Base-by-base conservation (phyloP, 805 yeast species). In the Nakazawaea holstii region DNA sequence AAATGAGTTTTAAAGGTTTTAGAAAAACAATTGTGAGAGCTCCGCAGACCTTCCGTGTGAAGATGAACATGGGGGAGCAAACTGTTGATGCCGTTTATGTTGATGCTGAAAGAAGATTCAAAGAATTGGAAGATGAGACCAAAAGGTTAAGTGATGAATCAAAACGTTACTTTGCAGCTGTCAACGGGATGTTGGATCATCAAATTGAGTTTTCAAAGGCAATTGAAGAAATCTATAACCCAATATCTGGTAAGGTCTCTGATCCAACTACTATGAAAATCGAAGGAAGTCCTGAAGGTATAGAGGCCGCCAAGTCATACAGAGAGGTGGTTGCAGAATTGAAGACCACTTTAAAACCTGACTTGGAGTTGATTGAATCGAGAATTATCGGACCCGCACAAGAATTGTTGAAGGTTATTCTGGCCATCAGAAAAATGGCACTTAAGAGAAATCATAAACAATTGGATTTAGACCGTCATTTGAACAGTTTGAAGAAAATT, bases 271-370 rank as follows among this genome's bases (percentile, higher is more conserved):
- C 94, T 7, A 66, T 88, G 2, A 77, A 80, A 41, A 91, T 91
- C 0, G 99, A 94, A 62, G 97, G 95, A 56, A 91, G 91, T 60
- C 97, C 97, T 3, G 95, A 94, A 45, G 99, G 98, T 56, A 89
- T 94, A 55, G 82, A 86, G 59, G 99, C 99, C 1, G 80, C 95
- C 58, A 96, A 87, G 60, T 95, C 86, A 62, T 94, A 91, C 67
- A 75, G 95, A 49, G 95, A 78, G 38, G 84, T 90, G 48, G 97
- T 94, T 33, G 77, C 80, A 43, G 97, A 91, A 51, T 72, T 94
- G 56, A 94, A 91, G 67, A 82, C 79, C 47, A 81, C 89, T 2
- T 72, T 94, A 59, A 85, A 88, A 61, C 99, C 99, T 0, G 99
- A 94, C 64, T 73, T 94, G 62, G 95, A 88, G 57, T 76, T 94